phyloP scores from a whole-genome alignment of 441 rosid species.

The Eutrema salsugineum region DNA sequence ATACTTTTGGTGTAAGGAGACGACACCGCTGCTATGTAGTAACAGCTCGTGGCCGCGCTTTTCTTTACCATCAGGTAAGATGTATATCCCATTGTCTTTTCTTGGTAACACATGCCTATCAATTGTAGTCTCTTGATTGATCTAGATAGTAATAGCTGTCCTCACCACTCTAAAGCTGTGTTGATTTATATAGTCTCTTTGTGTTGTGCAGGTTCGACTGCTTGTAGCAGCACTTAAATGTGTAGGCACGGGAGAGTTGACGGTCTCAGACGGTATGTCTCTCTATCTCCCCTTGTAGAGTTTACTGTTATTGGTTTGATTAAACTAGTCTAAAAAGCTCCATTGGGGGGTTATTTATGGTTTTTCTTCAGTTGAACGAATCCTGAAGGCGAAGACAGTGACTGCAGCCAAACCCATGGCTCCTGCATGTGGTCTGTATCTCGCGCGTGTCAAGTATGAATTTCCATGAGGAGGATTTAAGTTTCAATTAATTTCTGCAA shows the following conservation, averaged over 20 bases:
- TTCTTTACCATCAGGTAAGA: conserved; percentile 92
- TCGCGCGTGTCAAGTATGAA: conserved; percentile 78
- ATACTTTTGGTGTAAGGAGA: conserved; percentile 48
- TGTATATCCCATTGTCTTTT: conserved; percentile 1
- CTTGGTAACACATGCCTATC: neutral
- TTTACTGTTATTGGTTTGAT: neutral
- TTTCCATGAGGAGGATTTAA: conserved; percentile 34
- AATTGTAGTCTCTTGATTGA: neutral
- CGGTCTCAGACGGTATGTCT: conserved; percentile 58
- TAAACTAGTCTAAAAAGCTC: neutral
- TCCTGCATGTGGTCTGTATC: conserved; percentile 86
- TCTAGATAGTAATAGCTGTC: neutral
- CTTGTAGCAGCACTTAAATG: conserved; percentile 85
- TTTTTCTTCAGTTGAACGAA: conserved; percentile 54
- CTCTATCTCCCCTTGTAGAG: conserved; percentile 3
- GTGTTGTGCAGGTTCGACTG: conserved; percentile 67
- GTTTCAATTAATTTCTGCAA: neutral
- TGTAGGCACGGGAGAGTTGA: conserved; percentile 78
- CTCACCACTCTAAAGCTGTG: neutral
- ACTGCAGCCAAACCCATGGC: conserved; percentile 85
- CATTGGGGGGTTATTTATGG: neutral
- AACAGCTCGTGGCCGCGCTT: conserved; percentile 71
- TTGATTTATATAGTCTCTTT: neutral
- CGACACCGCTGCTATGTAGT: conserved; percentile 63
- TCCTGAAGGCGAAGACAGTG: conserved; percentile 70